A percentile compares a stretch with the other conserved stretches of the same genome.
Conservation (phyloP, 2,329 filamentous ascomycete species). For the Fusarium luffae region DNA sequence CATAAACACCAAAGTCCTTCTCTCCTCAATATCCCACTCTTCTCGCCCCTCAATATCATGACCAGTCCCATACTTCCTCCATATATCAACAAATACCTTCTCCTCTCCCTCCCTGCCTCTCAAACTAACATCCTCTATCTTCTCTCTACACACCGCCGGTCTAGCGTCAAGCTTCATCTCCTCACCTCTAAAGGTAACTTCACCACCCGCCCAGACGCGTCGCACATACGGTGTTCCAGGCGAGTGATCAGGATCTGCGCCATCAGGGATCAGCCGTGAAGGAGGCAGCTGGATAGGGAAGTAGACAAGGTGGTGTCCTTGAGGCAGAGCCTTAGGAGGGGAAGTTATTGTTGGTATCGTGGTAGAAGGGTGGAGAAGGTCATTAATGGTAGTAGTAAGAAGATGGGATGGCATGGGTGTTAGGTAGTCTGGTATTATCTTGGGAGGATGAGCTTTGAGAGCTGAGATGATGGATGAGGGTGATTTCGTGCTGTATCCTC, state of each 20-base stretch:
- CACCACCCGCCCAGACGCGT: conserved; percentile 91
- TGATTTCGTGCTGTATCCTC: conserved; percentile 17
- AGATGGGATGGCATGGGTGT: conserved; percentile 72
- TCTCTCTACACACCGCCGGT: conserved; percentile 58
- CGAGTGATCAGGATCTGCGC: conserved; percentile 82
- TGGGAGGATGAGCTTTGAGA: conserved; percentile 47
- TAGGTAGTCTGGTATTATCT: conserved; percentile 57
- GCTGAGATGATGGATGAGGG: conserved; percentile 22
- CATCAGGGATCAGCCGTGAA: conserved; percentile 77
- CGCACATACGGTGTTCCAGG: conserved; percentile 78
- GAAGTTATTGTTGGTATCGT: conserved; percentile 32
- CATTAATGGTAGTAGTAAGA: conserved; percentile 70
- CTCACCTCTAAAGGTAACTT: conserved; percentile 64
- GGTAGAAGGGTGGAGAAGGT: conserved; percentile 57
- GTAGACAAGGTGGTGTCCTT: conserved; percentile 86
- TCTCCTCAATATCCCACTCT: conserved; percentile 56
- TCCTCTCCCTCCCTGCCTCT: conserved; percentile 50
- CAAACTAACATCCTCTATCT: conserved; percentile 53
- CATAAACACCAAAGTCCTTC: conserved; percentile 65
- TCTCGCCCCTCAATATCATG: conserved; percentile 36
- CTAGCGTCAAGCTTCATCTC: conserved; percentile 54
- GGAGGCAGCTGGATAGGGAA: conserved; percentile 78
- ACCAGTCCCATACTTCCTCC: conserved; percentile 56
- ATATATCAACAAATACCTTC: conserved; percentile 64
- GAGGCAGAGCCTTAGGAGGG: conserved; percentile 60